Conservation (phyloP, 768 basidiomycete genomes). For the Boletus bicolor region DNA sequence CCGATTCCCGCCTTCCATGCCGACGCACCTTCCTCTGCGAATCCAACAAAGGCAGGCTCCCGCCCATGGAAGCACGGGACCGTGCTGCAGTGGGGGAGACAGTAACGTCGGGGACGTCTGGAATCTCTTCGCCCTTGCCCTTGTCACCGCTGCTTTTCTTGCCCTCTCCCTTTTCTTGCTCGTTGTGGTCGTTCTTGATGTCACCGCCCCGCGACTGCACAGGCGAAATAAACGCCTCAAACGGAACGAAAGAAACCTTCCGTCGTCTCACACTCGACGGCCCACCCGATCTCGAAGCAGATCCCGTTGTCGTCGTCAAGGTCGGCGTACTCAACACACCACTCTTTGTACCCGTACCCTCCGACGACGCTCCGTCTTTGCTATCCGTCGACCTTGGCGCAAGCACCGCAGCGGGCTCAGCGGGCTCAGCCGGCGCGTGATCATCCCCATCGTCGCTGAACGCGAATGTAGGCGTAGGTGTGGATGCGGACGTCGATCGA, state of each 20-base stretch:
- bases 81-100: background rate
- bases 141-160: background rate
- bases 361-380: background rate
- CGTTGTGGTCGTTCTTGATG: background rate
- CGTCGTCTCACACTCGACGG: background rate
- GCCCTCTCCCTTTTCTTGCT: background rate
- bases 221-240: slow-evolving; percentile 26
- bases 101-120: background rate
- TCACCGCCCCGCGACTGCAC: background rate
- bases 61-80: background rate
- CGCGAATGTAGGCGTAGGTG: background rate
- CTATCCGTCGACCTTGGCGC: background rate
- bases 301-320: background rate
- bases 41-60: background rate
- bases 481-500: background rate
- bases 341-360: background rate
- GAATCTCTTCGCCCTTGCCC: background rate
- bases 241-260: background rate
- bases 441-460: background rate
- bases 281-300: background rate
- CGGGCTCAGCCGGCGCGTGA: background rate
- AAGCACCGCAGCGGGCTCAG: background rate
- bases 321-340: background rate
- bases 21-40: background rate
- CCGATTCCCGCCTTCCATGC: slow-evolving; percentile 11